Evolutionary conservation across 2,329 filamentous ascomycete genomes (phyloP), one percentile per base, ranked within the genome.

Genomic region (Penicillium sp.): DNA sequence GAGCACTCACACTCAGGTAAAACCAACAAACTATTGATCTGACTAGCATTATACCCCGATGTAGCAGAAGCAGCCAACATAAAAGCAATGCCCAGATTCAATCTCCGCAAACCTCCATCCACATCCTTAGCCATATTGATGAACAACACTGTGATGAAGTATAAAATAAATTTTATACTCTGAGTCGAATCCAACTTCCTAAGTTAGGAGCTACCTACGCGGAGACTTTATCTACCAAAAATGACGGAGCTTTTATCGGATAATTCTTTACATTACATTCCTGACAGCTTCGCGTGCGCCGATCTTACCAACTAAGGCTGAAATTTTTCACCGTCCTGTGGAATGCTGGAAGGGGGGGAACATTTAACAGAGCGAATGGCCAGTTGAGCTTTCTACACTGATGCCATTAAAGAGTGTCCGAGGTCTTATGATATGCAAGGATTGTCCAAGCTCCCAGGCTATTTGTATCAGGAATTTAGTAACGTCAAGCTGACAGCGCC

Each of bases 1-100:
- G 4, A 29, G 16, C 19, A 39, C 54, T 62, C 43, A 67, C 64
- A 67, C 57, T 67, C 63, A 16, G 63, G 63, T 33, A 67, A 55
- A 11, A 67, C 64, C 7, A 66, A 51, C 11, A 67, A 52, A 33
- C 64, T 64, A 45, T 67, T 67, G 51, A 67, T 67, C 58, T 66
- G 64, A 29, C 64, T 67, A 23, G 63, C 63, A 60, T 65, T 66
- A 35, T 66, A 67, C 37, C 64, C 64, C 3, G 64, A 57, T 1
- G 64, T 67, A 53, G 64, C 63, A n/a, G 64, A 67, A 37, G 64
- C 64, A 49, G 64, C 60, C 23, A 67, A 50, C 62, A 67, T 64
- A 43, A 67, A 62, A 29, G 55, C 52, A 33, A 67, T 67, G 21
- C 64, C 64, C 16, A 64, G 44, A 45, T 67, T 67, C 44, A 67